phyloP scores from a whole-genome alignment of 495 filamentous ascomycete species.

The Stereocaulon alpinum region DNA sequence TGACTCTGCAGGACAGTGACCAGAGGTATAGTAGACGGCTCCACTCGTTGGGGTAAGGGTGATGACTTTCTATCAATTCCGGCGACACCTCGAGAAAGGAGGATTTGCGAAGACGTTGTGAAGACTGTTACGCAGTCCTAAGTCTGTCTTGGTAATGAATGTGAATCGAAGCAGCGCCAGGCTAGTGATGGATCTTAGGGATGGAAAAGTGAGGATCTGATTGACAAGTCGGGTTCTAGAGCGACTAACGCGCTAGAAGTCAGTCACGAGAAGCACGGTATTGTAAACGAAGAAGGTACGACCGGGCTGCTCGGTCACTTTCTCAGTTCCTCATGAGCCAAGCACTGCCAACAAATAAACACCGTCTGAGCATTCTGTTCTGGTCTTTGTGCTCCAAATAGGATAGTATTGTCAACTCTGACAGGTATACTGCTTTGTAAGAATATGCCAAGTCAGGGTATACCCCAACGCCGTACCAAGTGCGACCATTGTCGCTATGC shows the following conservation, averaged over 20 bases:
- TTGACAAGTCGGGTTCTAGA: background rate
- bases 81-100: conserved; percentile 32
- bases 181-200: background rate
- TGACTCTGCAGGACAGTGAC: conserved; percentile 19
- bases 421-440: conserved; percentile 3
- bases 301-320: background rate
- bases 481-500: conserved; percentile 5
- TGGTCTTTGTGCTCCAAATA: background rate
- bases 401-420: background rate
- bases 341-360: too few species aligned
- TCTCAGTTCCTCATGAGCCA: too few species aligned
- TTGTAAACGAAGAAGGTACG: background rate
- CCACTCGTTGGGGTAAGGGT: conserved; percentile 13
- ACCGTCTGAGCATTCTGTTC: too few species aligned
- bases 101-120: conserved; percentile 35
- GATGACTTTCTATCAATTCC: conserved; percentile 20
- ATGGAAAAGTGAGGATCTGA: background rate
- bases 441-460: background rate
- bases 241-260: background rate
- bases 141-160: conserved; percentile 1
- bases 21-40: conserved; percentile 11
- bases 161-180: background rate
- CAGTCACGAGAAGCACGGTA: background rate
- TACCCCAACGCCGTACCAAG: conserved; percentile 3
- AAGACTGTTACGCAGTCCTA: background rate